Evolutionary conservation across 176 grass and related monocot species (phyloP), one percentile per base, ranked within the genome.

Genomic region (Carex pumila): DNA sequence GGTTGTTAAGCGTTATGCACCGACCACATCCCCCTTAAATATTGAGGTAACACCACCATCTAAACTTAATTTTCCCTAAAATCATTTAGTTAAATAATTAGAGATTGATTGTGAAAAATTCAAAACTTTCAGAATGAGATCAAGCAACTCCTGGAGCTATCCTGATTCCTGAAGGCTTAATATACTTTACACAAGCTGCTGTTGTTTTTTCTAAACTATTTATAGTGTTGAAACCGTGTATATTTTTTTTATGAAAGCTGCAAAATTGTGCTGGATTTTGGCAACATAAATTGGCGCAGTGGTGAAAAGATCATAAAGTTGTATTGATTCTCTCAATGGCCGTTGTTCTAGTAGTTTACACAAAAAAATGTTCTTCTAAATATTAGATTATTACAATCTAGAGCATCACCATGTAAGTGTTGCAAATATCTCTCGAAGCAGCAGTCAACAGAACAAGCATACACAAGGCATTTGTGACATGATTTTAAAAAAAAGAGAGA

Each of bases 71-170:
- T 31, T 56, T 79, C 12, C 50, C 12, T 69, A 32, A 82, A 1
- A 17, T 61, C 15, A 21, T 39, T 71, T 67, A 75, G 57, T 47
- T 85, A 1, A 18, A 63, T 67, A 36, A 56, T 17, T 10, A 45
- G 13, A 61, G 39, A 80, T 83, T 87, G 3, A 85, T 31, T 36
- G 15, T 61, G 25, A 78, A 49, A 43, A 14, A 6, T 79, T 84
- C 37, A 56, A 75, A 56, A 75, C 85, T 67, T 84, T 66, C 92
- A 91, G 89, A 94, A 86, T 65, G 75, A 88, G 21, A 85, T 94
- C 66, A 61, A 91, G 86, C 83, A 86, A 77, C 79, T 89, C 61
- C 49, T 94, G 61, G 83, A 86, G 11, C 5, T 79, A 53, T 72
- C 14, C 30, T 79, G 62, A 87, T 87, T 72, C 12, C 37, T 62